A percentile compares a stretch with the other conserved stretches of the same genome.
Conservation (phyloP, 192 early-diverging fungal genomes). For the Dispira parvispora region DNA sequence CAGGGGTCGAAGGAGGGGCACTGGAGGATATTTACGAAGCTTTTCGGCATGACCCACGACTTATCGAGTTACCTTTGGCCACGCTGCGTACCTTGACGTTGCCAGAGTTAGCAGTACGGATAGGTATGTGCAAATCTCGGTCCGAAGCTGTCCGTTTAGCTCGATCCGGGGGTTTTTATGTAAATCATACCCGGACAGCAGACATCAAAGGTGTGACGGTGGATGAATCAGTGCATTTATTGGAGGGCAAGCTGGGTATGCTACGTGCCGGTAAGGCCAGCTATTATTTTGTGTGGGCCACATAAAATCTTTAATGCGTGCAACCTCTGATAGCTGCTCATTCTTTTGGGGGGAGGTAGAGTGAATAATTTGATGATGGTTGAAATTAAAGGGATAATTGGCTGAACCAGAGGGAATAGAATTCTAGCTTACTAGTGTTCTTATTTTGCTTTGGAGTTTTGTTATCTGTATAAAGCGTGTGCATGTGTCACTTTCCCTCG, state of each 20-base stretch:
- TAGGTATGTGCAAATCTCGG: constrained; percentile 50
- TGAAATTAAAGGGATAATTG: too few relatives aligned
- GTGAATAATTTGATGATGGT: too few relatives aligned
- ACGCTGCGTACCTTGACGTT: constrained; percentile 32
- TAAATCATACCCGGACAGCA: constrained; percentile 17
- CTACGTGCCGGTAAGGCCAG: constrained; percentile 67
- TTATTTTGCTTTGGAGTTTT: too few relatives aligned
- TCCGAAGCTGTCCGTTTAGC: constrained; percentile 61
- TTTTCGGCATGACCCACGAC: constrained; percentile 47
- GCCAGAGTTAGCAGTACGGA: constrained; percentile 36
- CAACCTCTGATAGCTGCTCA: too few relatives aligned
- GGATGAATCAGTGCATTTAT: constrained; percentile 24
- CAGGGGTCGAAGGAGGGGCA: constrained; percentile 18
- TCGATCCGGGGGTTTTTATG: constrained; percentile 66
- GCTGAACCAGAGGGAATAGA: too few relatives aligned
- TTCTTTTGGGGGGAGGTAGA: too few relatives aligned
- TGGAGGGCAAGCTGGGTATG: constrained; percentile 47
- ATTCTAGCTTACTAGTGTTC: too few relatives aligned
- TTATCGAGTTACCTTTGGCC: constrained; percentile 26
- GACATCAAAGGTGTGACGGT: constrained; percentile 21
- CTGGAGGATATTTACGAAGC: constrained; percentile 43
- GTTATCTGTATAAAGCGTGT: too few relatives aligned
- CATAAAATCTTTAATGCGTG: too few relatives aligned
- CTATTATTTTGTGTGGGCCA: constrained; percentile 26
- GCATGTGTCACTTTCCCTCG: too few relatives aligned